phyloP scores from a whole-genome alignment of 805 yeast species.

The Monosporozyma aquatica region DNA sequence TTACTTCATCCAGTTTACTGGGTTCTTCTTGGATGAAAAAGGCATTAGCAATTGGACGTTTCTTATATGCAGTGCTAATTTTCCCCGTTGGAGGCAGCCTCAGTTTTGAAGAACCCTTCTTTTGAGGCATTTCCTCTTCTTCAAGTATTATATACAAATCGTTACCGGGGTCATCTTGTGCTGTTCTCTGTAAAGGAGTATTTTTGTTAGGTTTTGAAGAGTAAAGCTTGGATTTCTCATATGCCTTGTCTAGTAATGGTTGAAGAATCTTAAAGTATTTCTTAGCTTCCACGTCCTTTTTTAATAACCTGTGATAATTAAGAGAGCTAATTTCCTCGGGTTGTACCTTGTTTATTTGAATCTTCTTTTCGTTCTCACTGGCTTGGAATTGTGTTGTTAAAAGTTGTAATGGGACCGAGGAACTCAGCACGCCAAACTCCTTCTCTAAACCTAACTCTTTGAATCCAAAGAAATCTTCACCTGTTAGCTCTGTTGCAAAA shows the following conservation, averaged over 20 bases:
- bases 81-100: constrained; percentile 89
- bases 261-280: constrained; percentile 42
- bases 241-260: constrained; percentile 41
- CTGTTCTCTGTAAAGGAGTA: constrained; percentile 25
- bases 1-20: constrained; percentile 1
- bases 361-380: constrained; percentile 51
- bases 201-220: constrained; percentile 37
- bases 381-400: constrained; percentile 51
- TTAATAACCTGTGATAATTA: constrained; percentile 43
- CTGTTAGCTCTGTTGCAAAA: constrained; percentile 75
- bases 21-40: constrained; percentile 41
- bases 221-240: constrained; percentile 35
- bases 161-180: constrained; percentile 16
- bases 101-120: constrained; percentile 57
- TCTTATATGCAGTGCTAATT: constrained; percentile 63
- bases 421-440: constrained; percentile 76
- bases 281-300: constrained; percentile 43
- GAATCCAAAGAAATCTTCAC: constrained; percentile 97
- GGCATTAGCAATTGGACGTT: constrained; percentile 44
- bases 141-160: constrained; percentile 51
- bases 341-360: constrained; percentile 42
- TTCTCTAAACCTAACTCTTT: constrained; percentile 87
- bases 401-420: constrained; percentile 83
- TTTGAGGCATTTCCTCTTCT: constrained; percentile 78
- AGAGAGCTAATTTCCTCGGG: constrained; percentile 58